Evolutionary conservation across 176 grass and related monocot species (phyloP), one percentile per base, ranked within the genome.

Genomic region (Themeda triandra): DNA sequence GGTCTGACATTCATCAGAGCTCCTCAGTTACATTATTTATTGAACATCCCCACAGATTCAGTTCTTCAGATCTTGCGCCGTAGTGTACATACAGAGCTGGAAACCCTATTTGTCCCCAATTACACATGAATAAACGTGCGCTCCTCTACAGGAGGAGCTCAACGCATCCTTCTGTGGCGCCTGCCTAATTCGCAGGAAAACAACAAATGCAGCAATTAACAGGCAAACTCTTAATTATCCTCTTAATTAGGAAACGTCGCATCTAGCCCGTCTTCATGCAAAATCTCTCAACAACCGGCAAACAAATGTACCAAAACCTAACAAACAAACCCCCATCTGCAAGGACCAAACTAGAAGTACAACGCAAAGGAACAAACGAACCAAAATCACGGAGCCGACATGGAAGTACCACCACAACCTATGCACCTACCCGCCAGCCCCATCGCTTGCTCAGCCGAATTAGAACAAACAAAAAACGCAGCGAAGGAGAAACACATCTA

Each of bases 31-130:
- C 65, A 81, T 27, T 80, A 89, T 62, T 89, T 78, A 90, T 40
- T 59, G 58, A 73, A 36, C 59, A 86, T 48, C 73, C 29, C 39
- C 56, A 64, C 35, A 24, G 30, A 68, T 70, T 67, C 48, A 79
- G 25, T 59, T 73, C 45, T 78, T 85, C 79, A 83, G 88, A 86
- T 79, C 88, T 73, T 13, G 66, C 27, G 25, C 33, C 42, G 63
- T n/a, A n/a, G n/a, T n/a, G n/a, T 44, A 39, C 46, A 49, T 54
- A 54, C 51, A 54, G 37, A 48, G 41, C 15, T 64, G 28, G 73
- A 66, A 82, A 77, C 53, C 23, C 42, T 12, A 66, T 44, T 11
- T 77, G 65, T 77, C 14, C 21, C 21, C n/a, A 45, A 44, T 11
- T 13, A 76, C 54, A 58, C 29, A n/a, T 33, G 25, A 25, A 27